Base-by-base conservation (phyloP, 495 filamentous ascomycete genomes). In the Penicillium roqueforti region DNA sequence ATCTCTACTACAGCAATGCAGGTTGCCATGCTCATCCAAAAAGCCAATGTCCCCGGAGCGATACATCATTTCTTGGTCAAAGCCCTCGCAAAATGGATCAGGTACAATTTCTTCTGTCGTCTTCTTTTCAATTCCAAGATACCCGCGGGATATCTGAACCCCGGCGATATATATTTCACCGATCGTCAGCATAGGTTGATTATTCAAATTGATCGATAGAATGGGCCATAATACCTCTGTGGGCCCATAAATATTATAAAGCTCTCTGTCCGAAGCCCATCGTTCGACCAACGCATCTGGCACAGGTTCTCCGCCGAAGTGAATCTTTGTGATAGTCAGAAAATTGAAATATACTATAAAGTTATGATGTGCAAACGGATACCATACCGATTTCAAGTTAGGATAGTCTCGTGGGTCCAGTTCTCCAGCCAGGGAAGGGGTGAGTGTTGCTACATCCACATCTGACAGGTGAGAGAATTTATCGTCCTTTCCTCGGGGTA, bases 171-270 rank as follows among this genome's bases (percentile, higher is more conserved):
- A 68, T 10, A 70, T 62, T 42, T 70, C 60, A 11, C 67, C 67
- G 4, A 52, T 34, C 6, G 60, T 55, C 4, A 60, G 58, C 13
- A 13, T 26, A 0, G 67, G 63, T 16, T 23, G 25, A 3, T 1
- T 47, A 29, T n/a, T 29, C 7, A 7, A 29, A 29, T 29, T 10
- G 28, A 29, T 29, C 28, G 10, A 29, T 29, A 29, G 25, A 11
- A 22, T 23, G 22, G 8, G 7, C 14, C 14, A 23, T 34, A 13
- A 7, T 38, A 49, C 47, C 53, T 71, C 65, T 10, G 57, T 57
- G 6, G 68, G 68, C 10, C 68, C 68, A 55, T 71, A 71, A 23
- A 53, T 45, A 52, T 70, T 71, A 46, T 56, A 60, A 16, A 71
- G 29, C 3, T 25, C 44, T 51, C 54, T 60, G 13, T 39, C 45